These are phyloP conservation scores for Myrmaecium sp. DNA, from an alignment of 2,329 filamentous ascomycete species.

Conservation along the genomic window DNA sequence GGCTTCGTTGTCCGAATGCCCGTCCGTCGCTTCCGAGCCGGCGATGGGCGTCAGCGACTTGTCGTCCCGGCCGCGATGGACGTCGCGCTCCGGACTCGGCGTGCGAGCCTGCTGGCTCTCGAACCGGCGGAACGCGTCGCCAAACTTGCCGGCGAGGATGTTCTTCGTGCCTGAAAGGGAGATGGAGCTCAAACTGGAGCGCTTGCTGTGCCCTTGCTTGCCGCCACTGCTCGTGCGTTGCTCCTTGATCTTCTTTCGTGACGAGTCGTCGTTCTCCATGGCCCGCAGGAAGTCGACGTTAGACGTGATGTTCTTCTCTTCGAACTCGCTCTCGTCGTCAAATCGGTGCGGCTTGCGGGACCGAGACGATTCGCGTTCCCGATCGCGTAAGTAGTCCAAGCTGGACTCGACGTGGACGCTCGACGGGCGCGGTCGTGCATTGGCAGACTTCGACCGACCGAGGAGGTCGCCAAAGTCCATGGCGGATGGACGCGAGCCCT, in stretches of 20 bases:
- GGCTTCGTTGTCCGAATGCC: slow-evolving; percentile 48
- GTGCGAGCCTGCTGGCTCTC: slow-evolving; percentile 36
- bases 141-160: slow-evolving; percentile 74
- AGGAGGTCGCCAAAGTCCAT: slow-evolving; percentile 43
- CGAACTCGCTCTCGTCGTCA: slow-evolving; percentile 6
- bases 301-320: slow-evolving; percentile 54
- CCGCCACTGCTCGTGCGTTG: slow-evolving; percentile 36
- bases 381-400: slow-evolving; percentile 65
- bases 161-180: slow-evolving; percentile 61
- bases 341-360: slow-evolving; percentile 12
- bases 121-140: slow-evolving; percentile 85
- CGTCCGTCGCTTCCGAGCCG: slow-evolving; percentile 57
- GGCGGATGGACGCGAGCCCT: slow-evolving; percentile 48
- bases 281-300: slow-evolving; percentile 71
- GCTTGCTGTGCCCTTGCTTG: slow-evolving; percentile 47
- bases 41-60: slow-evolving; percentile 45
- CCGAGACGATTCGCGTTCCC: slow-evolving; percentile 45
- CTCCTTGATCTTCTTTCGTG: slow-evolving; percentile 39
- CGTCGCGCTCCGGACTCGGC: slow-evolving; percentile 2
- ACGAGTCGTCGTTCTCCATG: slow-evolving; percentile 38
- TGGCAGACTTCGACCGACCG: slow-evolving; percentile 45
- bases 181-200: slow-evolving; percentile 52
- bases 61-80: slow-evolving; percentile 1
- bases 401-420: slow-evolving; percentile 75
- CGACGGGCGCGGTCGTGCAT: slow-evolving; percentile 51